A percentile compares a stretch with the other conserved stretches of the same genome.
Evolutionary conservation across 2,329 filamentous ascomycete species (phyloP).

Genomic region (Cordyceps javanica): DNA sequence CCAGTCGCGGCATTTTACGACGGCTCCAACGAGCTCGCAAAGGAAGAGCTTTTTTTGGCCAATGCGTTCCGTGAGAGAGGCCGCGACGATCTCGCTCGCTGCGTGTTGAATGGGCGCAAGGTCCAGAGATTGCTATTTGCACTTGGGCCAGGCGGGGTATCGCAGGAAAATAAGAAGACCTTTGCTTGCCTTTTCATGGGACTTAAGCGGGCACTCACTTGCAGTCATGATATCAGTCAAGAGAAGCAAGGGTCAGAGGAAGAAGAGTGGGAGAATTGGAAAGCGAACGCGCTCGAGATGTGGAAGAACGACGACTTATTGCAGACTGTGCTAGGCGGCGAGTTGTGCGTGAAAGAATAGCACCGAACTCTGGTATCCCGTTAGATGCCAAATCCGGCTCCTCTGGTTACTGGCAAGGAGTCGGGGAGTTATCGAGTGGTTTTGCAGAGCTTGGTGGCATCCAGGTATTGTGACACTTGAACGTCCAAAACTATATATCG

Average conservation of each 20-base stretch:
- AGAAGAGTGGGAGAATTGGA: slow-evolving; percentile 1
- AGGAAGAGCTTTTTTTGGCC: slow-evolving; percentile 15
- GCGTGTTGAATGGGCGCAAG: slow-evolving; percentile 14
- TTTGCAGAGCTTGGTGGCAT: too few species aligned
- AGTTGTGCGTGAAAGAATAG: background rate
- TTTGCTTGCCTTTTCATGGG: slow-evolving; percentile 13
- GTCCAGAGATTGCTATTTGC: slow-evolving; percentile 18
- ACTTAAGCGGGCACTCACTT: slow-evolving; percentile 9
- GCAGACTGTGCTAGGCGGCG: background rate
- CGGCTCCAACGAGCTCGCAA: slow-evolving; percentile 18
- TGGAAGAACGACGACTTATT: background rate
- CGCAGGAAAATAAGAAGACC: slow-evolving; percentile 10
- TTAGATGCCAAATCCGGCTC: too few species aligned
- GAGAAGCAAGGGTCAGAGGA: background rate
- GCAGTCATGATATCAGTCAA: background rate
- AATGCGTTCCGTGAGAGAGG: slow-evolving; percentile 12
- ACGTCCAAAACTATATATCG: too few species aligned
- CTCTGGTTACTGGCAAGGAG: too few species aligned
- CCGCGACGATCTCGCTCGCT: slow-evolving; percentile 17
- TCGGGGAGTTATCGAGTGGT: too few species aligned
- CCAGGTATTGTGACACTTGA: too few species aligned
- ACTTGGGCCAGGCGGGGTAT: slow-evolving; percentile 12
- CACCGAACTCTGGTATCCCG: too few species aligned
- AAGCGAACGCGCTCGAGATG: background rate
- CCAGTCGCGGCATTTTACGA: slow-evolving; percentile 27